Evolutionary conservation across 1,139 yeast species (phyloP).

Genomic region (Zygosaccharomyces sapae): DNA sequence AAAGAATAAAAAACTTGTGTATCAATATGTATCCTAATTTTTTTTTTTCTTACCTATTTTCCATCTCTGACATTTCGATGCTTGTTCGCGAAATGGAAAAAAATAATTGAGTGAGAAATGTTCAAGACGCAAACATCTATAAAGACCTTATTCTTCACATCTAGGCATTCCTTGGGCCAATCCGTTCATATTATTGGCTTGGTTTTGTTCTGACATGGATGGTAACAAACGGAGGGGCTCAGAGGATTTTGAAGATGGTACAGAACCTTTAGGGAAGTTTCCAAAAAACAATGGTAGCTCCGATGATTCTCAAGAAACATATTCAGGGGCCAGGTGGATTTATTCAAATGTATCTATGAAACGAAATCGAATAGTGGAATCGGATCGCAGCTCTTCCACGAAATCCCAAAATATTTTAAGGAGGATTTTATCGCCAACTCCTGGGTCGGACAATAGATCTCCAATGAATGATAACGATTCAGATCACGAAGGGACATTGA

Average conservation of each 20-base stretch:
- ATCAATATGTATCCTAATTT: no score
- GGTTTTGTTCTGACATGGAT: conserved; percentile 1
- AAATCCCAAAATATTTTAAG: not conserved
- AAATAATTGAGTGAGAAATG: not conserved
- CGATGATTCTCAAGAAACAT: conserved; percentile 1
- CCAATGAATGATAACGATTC: not conserved
- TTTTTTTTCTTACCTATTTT: not conserved
- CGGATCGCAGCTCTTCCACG: not conserved
- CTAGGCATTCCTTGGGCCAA: not conserved
- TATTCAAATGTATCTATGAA: conserved; percentile 6
- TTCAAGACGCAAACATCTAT: not conserved
- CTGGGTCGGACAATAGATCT: not conserved
- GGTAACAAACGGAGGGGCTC: conserved; percentile 2
- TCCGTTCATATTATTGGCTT: not conserved
- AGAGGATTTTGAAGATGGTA: not conserved
- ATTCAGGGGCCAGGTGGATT: conserved; percentile 8
- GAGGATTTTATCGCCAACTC: not conserved
- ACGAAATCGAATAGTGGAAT: not conserved
- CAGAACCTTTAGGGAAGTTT: not conserved
- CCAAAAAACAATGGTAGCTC: conserved; percentile 1
- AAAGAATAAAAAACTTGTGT: not conserved
- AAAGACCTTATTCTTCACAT: not conserved
- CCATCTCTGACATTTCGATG: not conserved
- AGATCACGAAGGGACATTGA: not conserved
- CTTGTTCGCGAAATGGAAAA: not conserved